Evolutionary conservation across 2,329 filamentous ascomycete species (phyloP).

Genomic region (Teratosphaeria epicoccoides): DNA sequence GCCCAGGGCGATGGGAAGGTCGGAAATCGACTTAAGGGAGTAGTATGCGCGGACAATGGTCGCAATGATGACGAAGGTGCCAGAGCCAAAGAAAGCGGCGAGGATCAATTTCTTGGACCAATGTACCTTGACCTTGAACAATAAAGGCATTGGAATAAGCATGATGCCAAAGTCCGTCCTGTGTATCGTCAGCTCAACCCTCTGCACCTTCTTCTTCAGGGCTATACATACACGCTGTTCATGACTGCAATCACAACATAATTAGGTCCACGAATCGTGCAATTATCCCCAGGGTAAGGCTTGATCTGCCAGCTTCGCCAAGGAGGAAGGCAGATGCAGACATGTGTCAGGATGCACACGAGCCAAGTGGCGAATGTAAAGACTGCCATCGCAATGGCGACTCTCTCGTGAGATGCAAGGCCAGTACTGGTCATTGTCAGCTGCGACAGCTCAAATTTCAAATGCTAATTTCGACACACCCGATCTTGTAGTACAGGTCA

Average conservation of each 20-base stretch:
- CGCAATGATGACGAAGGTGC: conserved; percentile 38
- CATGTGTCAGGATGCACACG: conserved; percentile 21
- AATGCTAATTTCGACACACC: background rate
- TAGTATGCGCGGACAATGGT: conserved; percentile 40
- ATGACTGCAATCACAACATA: conserved; percentile 49
- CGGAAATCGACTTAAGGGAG: conserved; percentile 35
- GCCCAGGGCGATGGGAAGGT: conserved; percentile 26
- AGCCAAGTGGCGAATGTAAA: conserved; percentile 21
- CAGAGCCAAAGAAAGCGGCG: conserved; percentile 40
- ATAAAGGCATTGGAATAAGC: conserved; percentile 44
- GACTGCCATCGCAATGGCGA: conserved; percentile 14
- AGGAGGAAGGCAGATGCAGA: conserved; percentile 23
- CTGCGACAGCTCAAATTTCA: background rate
- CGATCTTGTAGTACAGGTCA: conserved; percentile 22
- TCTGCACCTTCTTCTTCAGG: background rate
- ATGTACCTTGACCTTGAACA: conserved; percentile 41
- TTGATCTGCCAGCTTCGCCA: conserved; percentile 25
- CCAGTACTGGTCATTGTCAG: conserved; percentile 12
- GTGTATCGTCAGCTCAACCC: background rate
- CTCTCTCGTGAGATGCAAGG: conserved; percentile 16
- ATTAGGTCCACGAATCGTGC: conserved; percentile 34
- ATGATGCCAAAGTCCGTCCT: conserved; percentile 49
- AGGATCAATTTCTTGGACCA: conserved; percentile 45
- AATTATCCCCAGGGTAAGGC: conserved; percentile 18
- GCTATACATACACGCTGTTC: conserved; percentile 39